Evolutionary conservation across 371 early-diverging fungal genomes (phyloP).

Genomic region (Syncephalis fuscata): DNA sequence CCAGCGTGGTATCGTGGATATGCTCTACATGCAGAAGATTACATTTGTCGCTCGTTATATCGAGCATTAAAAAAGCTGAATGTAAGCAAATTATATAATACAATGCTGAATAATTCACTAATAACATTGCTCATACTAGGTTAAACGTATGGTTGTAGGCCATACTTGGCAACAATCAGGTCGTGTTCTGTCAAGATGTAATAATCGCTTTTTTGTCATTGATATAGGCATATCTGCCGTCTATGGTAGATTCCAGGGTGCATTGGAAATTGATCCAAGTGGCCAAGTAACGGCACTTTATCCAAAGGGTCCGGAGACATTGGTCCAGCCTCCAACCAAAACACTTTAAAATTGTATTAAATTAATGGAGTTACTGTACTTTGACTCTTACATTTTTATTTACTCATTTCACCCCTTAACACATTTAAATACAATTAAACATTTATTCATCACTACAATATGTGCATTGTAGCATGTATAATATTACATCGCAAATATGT

Average conservation of each 20-base stretch:
- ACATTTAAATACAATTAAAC: too few relatives aligned
- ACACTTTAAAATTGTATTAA: too few relatives aligned
- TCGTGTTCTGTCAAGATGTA: constrained; percentile 38
- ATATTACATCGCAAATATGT: too few relatives aligned
- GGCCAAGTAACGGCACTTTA: constrained; percentile 2
- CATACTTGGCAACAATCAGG: constrained; percentile 55
- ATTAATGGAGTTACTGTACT: too few relatives aligned
- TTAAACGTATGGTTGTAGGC: constrained; percentile 58
- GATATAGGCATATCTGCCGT: constrained; percentile 56
- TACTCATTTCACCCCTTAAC: too few relatives aligned
- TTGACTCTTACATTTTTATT: too few relatives aligned
- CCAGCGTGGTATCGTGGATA: constrained; percentile 50
- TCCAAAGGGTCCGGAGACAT: background rate
- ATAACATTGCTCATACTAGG: constrained; percentile 14
- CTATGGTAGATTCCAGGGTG: constrained; percentile 24
- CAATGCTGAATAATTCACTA: background rate
- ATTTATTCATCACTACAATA: too few relatives aligned
- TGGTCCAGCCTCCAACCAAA: too few relatives aligned
- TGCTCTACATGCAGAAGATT: constrained; percentile 29
- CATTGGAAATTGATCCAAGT: constrained; percentile 5
- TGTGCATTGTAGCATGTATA: too few relatives aligned
- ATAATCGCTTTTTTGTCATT: constrained; percentile 40
- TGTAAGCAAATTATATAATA: constrained; percentile 7
- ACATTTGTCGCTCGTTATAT: constrained; percentile 26
- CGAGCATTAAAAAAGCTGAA: constrained; percentile 25